Evolutionary conservation across 371 early-diverging fungal genomes (phyloP), one percentile per base, ranked within the genome.

Genomic region (Zopfochytrium polystomum): DNA sequence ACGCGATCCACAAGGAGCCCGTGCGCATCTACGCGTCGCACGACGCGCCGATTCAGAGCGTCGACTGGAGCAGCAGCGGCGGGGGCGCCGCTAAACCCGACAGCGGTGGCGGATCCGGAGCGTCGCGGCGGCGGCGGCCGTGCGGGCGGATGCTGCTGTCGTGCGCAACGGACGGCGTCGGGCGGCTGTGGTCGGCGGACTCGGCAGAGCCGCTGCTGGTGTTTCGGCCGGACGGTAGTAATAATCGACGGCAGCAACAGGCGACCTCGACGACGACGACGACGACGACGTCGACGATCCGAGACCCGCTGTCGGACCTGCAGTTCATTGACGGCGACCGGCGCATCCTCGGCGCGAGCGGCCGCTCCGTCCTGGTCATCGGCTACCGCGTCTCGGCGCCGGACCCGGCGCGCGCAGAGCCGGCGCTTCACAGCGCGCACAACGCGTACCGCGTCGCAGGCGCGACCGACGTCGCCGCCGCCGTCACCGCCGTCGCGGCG

Each of bases 301-400:
- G 1, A 26, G 23, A 1, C 13, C 9, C 27, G 46, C 13, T 30
- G 50, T 38, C 15, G 23, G n/a, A n/a, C n/a, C 43, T 43, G 2
- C 52, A 57, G 42, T 60, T 66, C 31, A 55, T 55, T 44, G n/a
- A 25, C 25, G n/a, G 33, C 15, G 43, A 54, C 34, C 15, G 42
- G 47, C 25, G 27, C 45, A 18, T 61, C 3, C 15, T 44, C 1
- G 55, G 18, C 1, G n/a, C 47, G 26, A 13, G 27, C 45, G 43
- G 35, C 25, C 27, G 51, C 22, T 23, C 29, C 11, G 46, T 61
- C 4, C 44, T 11, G 11, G 11, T 61, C 9, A 15, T 54, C 15
- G 22, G n/a, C 2, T 54, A 45, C 27, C 11, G 23, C 2, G 11
- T 61, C 7, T n/a, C 20, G 23, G 22, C 15, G 25, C 20, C 25